Base-by-base conservation (phyloP, 805 yeast species). In the Saccharomycopsis oosterbeekiorum region DNA sequence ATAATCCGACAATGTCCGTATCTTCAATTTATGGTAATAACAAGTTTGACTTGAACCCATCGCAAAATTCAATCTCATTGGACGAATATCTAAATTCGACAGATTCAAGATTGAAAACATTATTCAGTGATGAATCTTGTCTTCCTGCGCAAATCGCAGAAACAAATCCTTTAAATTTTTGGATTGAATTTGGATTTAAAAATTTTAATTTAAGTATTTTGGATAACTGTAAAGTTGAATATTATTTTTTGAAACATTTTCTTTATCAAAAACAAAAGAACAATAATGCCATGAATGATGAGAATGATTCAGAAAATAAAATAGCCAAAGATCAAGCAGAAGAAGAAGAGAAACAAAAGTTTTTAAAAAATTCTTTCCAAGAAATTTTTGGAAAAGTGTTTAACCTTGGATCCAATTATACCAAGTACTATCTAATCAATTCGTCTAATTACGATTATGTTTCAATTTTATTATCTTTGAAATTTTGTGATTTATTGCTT, bases 121-220 rank as follows among this genome's bases (percentile, higher is more conserved):
- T 89, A 19, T 73, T 76, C 1, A 77, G 78, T 12, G 79, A 78
- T 41, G 84, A 82, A 64, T 77, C 86, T 0, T 92, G 86, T 0
- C 82, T 91, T 75, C 82, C 88, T 4, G 89, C 92, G 0, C 92
- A 88, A 68, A 88, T 89, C 41, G 96, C 97, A 0, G 97, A 91
- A 70, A 80, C 85, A 15, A 85, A 84, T 59, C 84, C 84, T 2
- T 76, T 80, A 64, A 75, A 79, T 15, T 84, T 85, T 67, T 84
- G 87, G 82, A 75, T 88, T 60, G 97, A 91, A 67, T 80, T 80
- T 59, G 84, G 88, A 0, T 89, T 84, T 70, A 77, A 86, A 62
- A 88, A 86, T 67, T 84, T 89, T 74, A 84, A 84, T 65, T 71
- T 84, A 40, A 92, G 96, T 0, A 69, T 91, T 9, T 70, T 86